Conservation (phyloP, 768 basidiomycete species). For the Tricholoma bakamatsutake region DNA sequence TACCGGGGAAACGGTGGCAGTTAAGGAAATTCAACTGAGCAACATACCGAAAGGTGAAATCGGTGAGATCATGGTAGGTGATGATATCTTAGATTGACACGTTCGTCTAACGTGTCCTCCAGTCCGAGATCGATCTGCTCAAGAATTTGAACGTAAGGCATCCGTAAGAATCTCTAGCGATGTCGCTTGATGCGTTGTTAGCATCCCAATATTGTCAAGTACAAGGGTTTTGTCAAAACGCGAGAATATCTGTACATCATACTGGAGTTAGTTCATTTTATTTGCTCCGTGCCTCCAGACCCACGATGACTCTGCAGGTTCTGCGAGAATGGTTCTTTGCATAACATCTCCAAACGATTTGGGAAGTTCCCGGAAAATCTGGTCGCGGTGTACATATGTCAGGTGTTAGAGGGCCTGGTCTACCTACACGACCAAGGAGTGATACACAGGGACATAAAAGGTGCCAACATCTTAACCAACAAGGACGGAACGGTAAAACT, state of each 20-base stretch:
- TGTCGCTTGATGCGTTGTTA: slow-evolving; percentile 23
- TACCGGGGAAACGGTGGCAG: slow-evolving; percentile 96
- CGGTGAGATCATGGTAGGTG: slow-evolving; percentile 91
- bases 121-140: slow-evolving; percentile 96
- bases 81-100: slow-evolving; percentile 5
- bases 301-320: slow-evolving; percentile 42
- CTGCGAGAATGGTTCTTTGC: slow-evolving; percentile 97
- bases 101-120: slow-evolving; percentile 15
- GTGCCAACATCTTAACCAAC: slow-evolving; percentile 96
- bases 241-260: slow-evolving; percentile 94
- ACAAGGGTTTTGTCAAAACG: slow-evolving; percentile 96
- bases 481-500: slow-evolving; percentile 98
- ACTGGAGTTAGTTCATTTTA: slow-evolving; percentile 60
- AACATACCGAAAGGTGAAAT: slow-evolving; percentile 93
- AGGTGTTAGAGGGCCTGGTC: slow-evolving; percentile 91
- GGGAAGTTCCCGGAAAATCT: slow-evolving; percentile 98
- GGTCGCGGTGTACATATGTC: slow-evolving; percentile 94
- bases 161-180: background rate
- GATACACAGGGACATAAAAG: slow-evolving; percentile 98
- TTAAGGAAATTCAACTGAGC: slow-evolving; percentile 94
- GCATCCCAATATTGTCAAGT: slow-evolving; percentile 98
- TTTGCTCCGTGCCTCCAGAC: background rate
- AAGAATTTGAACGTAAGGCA: slow-evolving; percentile 87
- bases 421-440: slow-evolving; percentile 99
- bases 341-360: slow-evolving; percentile 93